Base-by-base conservation (phyloP, 2,329 filamentous ascomycete species). In the Eurotiales sp. region DNA sequence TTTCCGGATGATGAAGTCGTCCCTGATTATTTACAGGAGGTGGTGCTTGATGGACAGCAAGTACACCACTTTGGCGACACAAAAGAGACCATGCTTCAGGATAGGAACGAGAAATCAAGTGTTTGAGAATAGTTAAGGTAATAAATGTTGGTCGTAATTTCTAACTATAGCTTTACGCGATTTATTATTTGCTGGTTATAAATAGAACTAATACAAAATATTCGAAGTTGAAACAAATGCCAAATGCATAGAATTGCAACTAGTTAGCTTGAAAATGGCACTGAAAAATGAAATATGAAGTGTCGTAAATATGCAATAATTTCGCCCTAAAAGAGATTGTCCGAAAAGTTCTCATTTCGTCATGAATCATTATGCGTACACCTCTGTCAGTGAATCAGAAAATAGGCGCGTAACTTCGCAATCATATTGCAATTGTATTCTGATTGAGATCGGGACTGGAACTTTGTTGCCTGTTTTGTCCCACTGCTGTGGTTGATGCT, bases 1-100 rank as follows among this genome's bases (percentile, higher is more conserved):
- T 46, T 46, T 10, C 32, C 49, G 3, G 49, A 51, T n/a, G 49
- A 51, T 46, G 49, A 51, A 15, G 42, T 51, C 23, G 30, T 51
- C 4, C 49, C 49, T 0, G 49, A 51, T 19, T 51, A 51, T 46
- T 23, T 51, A 19, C 34, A 42, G 11, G 49, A 46, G 23, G 41
- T 21, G 25, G 48, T 51, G 8, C 25, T 46, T 27, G 40, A 29
- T 43, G 23, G 22, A 22, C 25, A 22, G 23, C 32, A 34, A n/a
- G 11, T 46, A 8, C n/a, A 43, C 29, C 25, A 11, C 17, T 43
- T 37, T 37, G 44, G 36, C 14, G 22, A 25, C 7, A 22, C 19
- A 2, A 46, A 46, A 32, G 44, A 46, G 32, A 23, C n/a, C 8
- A n/a, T 22, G 44, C 23, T 21, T 42, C 40, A 22, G 40, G 40